Percentiles rank a stretch among this genome's conserved stretches.
Evolutionary conservation across 306 rosid genomes (phyloP).

Genomic region (Prinsepia uniflora): DNA sequence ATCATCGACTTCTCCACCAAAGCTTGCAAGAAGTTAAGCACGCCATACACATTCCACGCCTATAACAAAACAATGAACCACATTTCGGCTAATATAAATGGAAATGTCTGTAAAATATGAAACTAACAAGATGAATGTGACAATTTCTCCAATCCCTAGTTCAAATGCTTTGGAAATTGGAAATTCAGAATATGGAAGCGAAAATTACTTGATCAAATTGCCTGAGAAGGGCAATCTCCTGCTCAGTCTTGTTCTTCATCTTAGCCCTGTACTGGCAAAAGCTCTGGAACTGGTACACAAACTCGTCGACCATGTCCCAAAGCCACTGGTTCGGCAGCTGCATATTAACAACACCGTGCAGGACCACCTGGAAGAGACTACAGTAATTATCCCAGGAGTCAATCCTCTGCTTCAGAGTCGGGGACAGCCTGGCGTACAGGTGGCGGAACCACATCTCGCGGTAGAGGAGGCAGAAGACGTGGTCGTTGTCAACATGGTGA

Average conservation of each 20-base stretch:
- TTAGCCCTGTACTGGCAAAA: slow-evolving; percentile 93
- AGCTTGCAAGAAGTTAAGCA: slow-evolving; percentile 87
- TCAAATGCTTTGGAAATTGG: background rate
- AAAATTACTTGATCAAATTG: slow-evolving; percentile 65
- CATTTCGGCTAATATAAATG: background rate
- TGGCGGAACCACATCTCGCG: slow-evolving; percentile 99
- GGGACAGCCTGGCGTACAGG: slow-evolving; percentile 79
- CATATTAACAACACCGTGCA: slow-evolving; percentile 93
- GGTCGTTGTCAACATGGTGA: slow-evolving; percentile 78
- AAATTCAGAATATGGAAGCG: background rate
- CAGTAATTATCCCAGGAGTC: slow-evolving; percentile 97
- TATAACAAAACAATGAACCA: slow-evolving; percentile 18
- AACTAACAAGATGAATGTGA: background rate
- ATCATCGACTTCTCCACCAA: slow-evolving; percentile 84
- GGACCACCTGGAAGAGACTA: slow-evolving; percentile 83
- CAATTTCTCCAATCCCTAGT: slow-evolving; percentile 25
- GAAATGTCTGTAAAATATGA: background rate
- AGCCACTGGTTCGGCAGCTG: slow-evolving; percentile 97
- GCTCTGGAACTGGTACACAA: slow-evolving; percentile 96
- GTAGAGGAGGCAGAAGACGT: slow-evolving; percentile 89
- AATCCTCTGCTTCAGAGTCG: slow-evolving; percentile 85
- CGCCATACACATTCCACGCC: slow-evolving; percentile 99
- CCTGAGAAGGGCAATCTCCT: slow-evolving; percentile 70
- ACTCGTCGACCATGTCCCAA: slow-evolving; percentile 99
- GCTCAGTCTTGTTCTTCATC: slow-evolving; percentile 85